Percentiles rank a stretch among this genome's conserved stretches.
These are phyloP conservation scores for Lasiodiplodia theobromae DNA, from an alignment of 2,329 filamentous ascomycete genomes.

Conservation along the genomic window DNA sequence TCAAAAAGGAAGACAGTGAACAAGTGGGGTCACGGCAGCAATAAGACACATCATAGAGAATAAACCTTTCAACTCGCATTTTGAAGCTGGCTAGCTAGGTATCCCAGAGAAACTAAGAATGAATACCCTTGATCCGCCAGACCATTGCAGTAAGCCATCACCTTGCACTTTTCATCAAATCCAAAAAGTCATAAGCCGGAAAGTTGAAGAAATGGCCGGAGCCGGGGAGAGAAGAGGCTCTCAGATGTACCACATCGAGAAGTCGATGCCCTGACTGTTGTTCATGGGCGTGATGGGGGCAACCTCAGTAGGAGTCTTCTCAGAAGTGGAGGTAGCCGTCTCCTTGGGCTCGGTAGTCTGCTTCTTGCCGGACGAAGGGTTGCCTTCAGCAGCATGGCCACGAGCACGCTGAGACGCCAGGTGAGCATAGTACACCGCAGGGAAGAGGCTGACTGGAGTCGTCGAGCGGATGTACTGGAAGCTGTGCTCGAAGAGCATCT, in stretches of 20 bases:
- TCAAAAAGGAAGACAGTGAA: neutral
- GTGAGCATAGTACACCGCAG: conserved; percentile 96
- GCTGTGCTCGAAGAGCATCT: conserved; percentile 92
- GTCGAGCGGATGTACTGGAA: conserved; percentile 94
- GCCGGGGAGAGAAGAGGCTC: neutral
- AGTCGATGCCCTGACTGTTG: conserved; percentile 48
- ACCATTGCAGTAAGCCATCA: neutral
- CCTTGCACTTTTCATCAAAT: neutral
- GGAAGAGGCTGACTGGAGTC: conserved; percentile 86
- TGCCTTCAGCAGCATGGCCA: conserved; percentile 59
- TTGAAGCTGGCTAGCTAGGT: conserved; percentile 1
- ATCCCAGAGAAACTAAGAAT: neutral
- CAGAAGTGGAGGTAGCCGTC: conserved; percentile 40
- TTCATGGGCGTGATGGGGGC: conserved; percentile 51
- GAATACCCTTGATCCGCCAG: neutral
- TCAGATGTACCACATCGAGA: conserved; percentile 60
- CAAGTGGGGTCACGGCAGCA: neutral
- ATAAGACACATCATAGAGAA: neutral
- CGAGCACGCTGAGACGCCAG: conserved; percentile 82
- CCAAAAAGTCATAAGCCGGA: neutral
- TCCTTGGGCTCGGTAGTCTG: conserved; percentile 33
- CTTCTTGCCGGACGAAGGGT: conserved; percentile 30
- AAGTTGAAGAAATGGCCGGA: neutral
- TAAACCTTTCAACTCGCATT: neutral
- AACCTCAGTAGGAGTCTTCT: conserved; percentile 42